A percentile compares a stretch with the other conserved stretches of the same genome.
phyloP scores from a whole-genome alignment of 176 grass and related monocot genomes.

The Poa annua region DNA sequence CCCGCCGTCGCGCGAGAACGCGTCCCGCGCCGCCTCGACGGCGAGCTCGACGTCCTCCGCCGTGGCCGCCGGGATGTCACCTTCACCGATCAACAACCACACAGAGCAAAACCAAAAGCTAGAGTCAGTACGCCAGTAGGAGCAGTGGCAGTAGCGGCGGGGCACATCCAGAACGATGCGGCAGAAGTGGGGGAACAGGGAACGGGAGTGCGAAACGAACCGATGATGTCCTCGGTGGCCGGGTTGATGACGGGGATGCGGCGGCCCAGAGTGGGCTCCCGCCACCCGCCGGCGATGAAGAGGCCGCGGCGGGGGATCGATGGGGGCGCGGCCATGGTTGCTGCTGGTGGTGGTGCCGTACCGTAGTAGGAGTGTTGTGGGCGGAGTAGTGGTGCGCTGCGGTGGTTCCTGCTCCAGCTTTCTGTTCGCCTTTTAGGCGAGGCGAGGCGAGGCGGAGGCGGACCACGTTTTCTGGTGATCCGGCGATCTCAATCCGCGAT shows the following conservation, averaged over 20 bases:
- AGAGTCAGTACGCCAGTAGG: neutral
- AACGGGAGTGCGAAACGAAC: conserved; percentile 26
- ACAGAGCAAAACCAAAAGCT: neutral
- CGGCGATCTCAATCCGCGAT: conserved; percentile 16
- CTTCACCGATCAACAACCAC: conserved; percentile 43
- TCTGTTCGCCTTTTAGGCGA: neutral
- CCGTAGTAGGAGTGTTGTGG: neutral
- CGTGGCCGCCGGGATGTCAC: conserved; percentile 87
- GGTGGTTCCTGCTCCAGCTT: neutral
- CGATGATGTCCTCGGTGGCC: conserved; percentile 73
- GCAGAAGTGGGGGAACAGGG: neutral
- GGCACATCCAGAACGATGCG: neutral
- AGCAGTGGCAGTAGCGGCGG: neutral
- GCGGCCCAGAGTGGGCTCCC: conserved; percentile 60
- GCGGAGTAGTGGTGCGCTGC: neutral
- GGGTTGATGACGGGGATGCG: conserved; percentile 90
- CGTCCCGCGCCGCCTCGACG: conserved; percentile 72
- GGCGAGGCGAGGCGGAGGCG: neutral
- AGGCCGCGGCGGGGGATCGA: conserved; percentile 70
- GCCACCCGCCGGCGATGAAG: conserved; percentile 89
- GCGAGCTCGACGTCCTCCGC: conserved; percentile 92
- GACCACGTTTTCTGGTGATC: conserved; percentile 20
- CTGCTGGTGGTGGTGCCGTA: neutral
- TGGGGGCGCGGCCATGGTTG: conserved; percentile 37
- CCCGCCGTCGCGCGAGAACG: conserved; percentile 66